Evolutionary conservation across 169 alveolate genomes (phyloP).

Genomic region (Plasmodium knowlesi): DNA sequence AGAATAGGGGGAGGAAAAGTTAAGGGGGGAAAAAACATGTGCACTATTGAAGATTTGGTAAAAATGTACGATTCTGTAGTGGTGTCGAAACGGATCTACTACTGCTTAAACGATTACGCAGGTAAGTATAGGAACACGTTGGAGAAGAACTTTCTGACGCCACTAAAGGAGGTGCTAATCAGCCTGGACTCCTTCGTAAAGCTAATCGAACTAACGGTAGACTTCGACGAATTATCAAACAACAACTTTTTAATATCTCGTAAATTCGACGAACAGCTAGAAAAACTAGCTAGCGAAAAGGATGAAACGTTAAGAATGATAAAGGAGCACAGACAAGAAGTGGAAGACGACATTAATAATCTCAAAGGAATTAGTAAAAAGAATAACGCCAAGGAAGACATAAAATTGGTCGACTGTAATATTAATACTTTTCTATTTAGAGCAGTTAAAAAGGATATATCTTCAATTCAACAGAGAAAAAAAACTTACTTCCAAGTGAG

Average conservation of each 20-base stretch:
- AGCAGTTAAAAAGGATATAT: constrained; percentile 88
- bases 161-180: constrained; percentile 83
- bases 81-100: constrained; percentile 45
- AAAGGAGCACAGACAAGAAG: constrained; percentile 80
- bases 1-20: neutral
- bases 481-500: constrained; percentile 83
- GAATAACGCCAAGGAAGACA: constrained; percentile 75
- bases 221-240: constrained; percentile 91
- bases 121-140: constrained; percentile 80
- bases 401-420: constrained; percentile 86
- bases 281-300: constrained; percentile 45
- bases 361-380: constrained; percentile 85
- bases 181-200: constrained; percentile 88
- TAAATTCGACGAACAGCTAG: constrained; percentile 86
- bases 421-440: constrained; percentile 88
- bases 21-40: neutral
- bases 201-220: constrained; percentile 93
- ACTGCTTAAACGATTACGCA: constrained; percentile 75
- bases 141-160: constrained; percentile 77
- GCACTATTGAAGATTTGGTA: constrained; percentile 78
- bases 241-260: constrained; percentile 90
- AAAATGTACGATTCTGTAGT: constrained; percentile 76
- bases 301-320: constrained; percentile 71
- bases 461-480: constrained; percentile 73
- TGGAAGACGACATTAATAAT: constrained; percentile 87